phyloP scores from a whole-genome alignment of 139 green algal species.

The Haematococcus lacustris region DNA sequence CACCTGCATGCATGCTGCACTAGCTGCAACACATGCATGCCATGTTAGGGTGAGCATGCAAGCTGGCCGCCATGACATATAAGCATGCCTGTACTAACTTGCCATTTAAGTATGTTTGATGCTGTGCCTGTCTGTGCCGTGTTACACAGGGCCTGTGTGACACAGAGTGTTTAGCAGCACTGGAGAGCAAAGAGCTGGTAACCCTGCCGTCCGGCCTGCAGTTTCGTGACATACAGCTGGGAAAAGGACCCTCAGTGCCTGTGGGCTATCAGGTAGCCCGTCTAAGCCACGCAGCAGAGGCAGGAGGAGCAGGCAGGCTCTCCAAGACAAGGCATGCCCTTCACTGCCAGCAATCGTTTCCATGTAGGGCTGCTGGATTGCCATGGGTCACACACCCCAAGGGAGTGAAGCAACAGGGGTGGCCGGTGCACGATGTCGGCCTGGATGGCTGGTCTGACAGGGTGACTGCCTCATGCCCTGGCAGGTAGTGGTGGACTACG shows the following conservation, averaged over 20 bases:
- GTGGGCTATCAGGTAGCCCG: conserved; percentile 35
- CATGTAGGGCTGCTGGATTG: too few relatives aligned
- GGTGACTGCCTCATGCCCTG: too few relatives aligned
- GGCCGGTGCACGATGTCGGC: background rate
- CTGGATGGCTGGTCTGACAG: too few relatives aligned
- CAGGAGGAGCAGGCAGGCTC: background rate
- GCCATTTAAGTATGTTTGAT: too few relatives aligned
- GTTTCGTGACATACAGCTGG: conserved; percentile 81
- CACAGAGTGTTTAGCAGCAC: conserved; percentile 37
- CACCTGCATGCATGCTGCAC: too few relatives aligned
- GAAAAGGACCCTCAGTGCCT: conserved; percentile 39
- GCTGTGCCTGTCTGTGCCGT: too few relatives aligned
- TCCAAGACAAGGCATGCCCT: background rate
- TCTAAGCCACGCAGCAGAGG: background rate
- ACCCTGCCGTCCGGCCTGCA: conserved; percentile 45
- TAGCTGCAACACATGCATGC: too few relatives aligned
- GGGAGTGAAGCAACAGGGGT: background rate
- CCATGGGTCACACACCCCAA: background rate
- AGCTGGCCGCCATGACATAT: too few relatives aligned
- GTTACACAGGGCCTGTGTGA: conserved; percentile 68
- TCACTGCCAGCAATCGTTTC: too few relatives aligned
- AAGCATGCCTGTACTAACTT: too few relatives aligned
- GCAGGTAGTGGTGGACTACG: conserved; percentile 82
- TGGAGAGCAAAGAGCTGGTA: conserved; percentile 43
- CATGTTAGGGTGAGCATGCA: too few relatives aligned